Base-by-base conservation (phyloP, 768 basidiomycete species). In the Lenzites betulinus region DNA sequence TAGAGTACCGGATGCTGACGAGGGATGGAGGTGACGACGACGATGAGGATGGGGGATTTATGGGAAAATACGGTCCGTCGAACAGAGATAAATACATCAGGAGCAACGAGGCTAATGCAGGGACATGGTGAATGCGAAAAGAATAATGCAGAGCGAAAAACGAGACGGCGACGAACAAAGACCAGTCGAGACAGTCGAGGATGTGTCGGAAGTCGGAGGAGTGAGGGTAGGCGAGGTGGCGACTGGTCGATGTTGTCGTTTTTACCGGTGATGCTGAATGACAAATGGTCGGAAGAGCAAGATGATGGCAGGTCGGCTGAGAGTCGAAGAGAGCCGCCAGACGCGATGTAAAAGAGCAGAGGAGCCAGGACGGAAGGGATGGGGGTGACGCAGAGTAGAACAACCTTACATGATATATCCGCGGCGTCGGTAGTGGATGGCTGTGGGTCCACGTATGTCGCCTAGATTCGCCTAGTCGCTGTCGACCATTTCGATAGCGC, bases 401-500 rank as follows among this genome's bases (percentile, higher is more conserved):
- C 35, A 50, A 51, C 41, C 39, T 54, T 33, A 60, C 51, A 30
- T 54, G 28, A 18, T 20, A 13, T 23, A 16, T 9, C n/a, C 23
- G 26, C 44, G 30, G 26, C 35, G 1, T 20, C 7, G 44, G 25
- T 28, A 25, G 28, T 36, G 20, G 41, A 20, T 36, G 47, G 26
- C 3, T 30, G 51, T 43, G 41, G 54, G 35, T 9, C 30, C 38
- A n/a, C n/a, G n/a, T 25, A 41, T 46, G 16, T 18, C 11, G 22
- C 51, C 20, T 13, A 38, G 5, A 25, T 23, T 39, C 60, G 46
- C 46, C 67, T 76, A 88, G 74, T 89, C 87, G 74, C 80, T 81
- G 70, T 92, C 88, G 75, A 93, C 88, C 87, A 92, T 92, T 63
- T 90, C 90, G 73, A 93, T 92, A 59, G 91, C 88, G 74, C 91